Evolutionary conservation across 2,329 filamentous ascomycete species (phyloP).

Genomic region (Talaromyces verruculosus): DNA sequence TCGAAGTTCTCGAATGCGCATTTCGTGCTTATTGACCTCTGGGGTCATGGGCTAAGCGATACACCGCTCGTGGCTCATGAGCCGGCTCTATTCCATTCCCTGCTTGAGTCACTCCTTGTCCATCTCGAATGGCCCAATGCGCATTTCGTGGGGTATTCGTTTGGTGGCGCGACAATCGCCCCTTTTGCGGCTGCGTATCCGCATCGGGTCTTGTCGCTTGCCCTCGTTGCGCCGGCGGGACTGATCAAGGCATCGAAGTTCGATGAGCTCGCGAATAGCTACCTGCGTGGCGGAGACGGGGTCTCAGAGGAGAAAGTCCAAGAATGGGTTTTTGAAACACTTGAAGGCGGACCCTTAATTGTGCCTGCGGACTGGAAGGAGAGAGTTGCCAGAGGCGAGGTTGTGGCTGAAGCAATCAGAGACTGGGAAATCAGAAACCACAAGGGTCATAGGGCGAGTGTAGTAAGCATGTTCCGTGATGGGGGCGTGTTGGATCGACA

Average conservation of each 20-base stretch:
- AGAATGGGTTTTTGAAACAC: constrained; percentile 40
- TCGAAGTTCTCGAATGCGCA: constrained; percentile 38
- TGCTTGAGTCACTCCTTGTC: constrained; percentile 44
- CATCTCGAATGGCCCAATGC: constrained; percentile 45
- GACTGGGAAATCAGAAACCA: constrained; percentile 53
- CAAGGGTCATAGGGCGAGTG: constrained; percentile 46
- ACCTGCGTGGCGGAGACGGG: constrained; percentile 27
- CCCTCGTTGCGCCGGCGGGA: constrained; percentile 28
- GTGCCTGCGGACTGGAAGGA: constrained; percentile 50
- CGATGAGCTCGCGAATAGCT: constrained; percentile 9
- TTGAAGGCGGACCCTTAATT: constrained; percentile 47
- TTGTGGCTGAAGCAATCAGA: constrained; percentile 51
- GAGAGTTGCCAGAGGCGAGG: constrained; percentile 41
- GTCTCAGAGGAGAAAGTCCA: constrained; percentile 34
- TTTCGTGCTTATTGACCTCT: constrained; percentile 51
- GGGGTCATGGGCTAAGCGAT: constrained; percentile 56
- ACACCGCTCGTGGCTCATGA: constrained; percentile 49
- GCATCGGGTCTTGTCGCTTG: constrained; percentile 35
- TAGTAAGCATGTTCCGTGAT: constrained; percentile 51
- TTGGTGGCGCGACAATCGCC: constrained; percentile 46
- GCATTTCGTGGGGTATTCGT: constrained; percentile 54
- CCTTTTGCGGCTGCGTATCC: constrained; percentile 40
- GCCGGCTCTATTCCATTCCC: constrained; percentile 44
- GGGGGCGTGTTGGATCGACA: constrained; percentile 46
- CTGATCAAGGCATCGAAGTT: neutral